Evolutionary conservation across 306 rosid genomes (phyloP).

Genomic region (Sesbania bispinosa): DNA sequence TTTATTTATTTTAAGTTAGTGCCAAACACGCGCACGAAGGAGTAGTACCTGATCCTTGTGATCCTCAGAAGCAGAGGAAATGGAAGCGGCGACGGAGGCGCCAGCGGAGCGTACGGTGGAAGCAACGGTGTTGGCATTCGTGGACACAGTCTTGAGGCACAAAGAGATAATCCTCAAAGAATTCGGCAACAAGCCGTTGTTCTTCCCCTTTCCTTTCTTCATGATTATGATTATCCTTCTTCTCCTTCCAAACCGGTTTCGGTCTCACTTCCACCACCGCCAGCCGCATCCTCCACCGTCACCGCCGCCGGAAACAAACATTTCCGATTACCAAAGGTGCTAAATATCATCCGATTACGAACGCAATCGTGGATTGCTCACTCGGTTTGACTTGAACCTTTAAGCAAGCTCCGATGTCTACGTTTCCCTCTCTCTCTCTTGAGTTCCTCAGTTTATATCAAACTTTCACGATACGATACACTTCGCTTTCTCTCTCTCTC

Average conservation of each 20-base stretch:
- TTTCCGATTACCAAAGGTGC: slow-evolving; percentile 46
- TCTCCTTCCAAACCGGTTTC: too few relatives aligned
- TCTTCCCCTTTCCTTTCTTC: slow-evolving; percentile 66
- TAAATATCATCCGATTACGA: too few relatives aligned
- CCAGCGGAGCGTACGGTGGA: slow-evolving; percentile 91
- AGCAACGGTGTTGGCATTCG: slow-evolving; percentile 80
- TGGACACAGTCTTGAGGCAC: slow-evolving; percentile 78
- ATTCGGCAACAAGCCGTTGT: slow-evolving; percentile 74
- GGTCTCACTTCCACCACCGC: background rate
- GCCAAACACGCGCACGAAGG: background rate
- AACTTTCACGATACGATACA: background rate
- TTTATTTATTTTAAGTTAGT: too few relatives aligned
- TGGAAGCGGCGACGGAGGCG: slow-evolving; percentile 76
- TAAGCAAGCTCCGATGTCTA: background rate
- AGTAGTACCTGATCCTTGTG: slow-evolving; percentile 72
- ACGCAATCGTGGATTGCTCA: too few relatives aligned
- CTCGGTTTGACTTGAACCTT: slow-evolving; percentile 27
- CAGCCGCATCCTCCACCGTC: background rate
- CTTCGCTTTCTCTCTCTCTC: background rate
- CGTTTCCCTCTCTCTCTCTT: background rate
- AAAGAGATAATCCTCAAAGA: slow-evolving; percentile 81
- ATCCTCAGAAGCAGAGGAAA: slow-evolving; percentile 67
- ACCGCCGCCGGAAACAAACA: slow-evolving; percentile 23
- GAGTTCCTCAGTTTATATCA: slow-evolving; percentile 5
- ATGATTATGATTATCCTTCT: slow-evolving; percentile 7